Conservation (phyloP, 2,329 filamentous ascomycete species). For the Alternaria dauci region DNA sequence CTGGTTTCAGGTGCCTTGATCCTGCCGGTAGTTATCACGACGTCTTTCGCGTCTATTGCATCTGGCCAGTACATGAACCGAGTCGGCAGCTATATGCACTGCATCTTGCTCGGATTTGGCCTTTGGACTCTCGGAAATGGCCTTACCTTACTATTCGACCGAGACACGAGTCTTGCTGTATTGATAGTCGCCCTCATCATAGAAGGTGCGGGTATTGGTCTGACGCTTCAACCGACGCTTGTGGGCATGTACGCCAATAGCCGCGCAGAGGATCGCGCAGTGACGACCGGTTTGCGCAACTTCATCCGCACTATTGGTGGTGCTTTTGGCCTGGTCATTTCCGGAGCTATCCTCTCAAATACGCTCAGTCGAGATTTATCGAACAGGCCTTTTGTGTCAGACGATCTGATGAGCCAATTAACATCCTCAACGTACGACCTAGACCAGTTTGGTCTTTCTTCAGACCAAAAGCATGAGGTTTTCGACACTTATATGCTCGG, state of each 20-base stretch:
- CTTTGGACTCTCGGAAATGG: conserved; percentile 63
- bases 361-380: conserved; percentile 22
- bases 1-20: conserved; percentile 61
- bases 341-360: conserved; percentile 29
- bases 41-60: conserved; percentile 26
- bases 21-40: conserved; percentile 53
- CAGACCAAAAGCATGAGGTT: conserved; percentile 16
- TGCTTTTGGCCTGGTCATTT: conserved; percentile 65
- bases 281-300: conserved; percentile 69
- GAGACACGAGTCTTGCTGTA: conserved; percentile 53
- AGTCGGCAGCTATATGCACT: conserved; percentile 31
- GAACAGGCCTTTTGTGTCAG: conserved; percentile 18
- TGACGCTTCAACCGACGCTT: conserved; percentile 62
- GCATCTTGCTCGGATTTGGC: conserved; percentile 47
- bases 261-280: conserved; percentile 64
- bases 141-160: conserved; percentile 61
- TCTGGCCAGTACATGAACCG: conserved; percentile 31
- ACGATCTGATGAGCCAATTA: conserved; percentile 21
- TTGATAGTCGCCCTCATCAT: conserved; percentile 63
- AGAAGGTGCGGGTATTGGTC: conserved; percentile 59
- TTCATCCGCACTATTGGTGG: conserved; percentile 69
- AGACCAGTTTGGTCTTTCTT: conserved; percentile 18
- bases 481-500: conserved; percentile 31
- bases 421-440: conserved; percentile 35
- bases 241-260: conserved; percentile 63